Conservation (phyloP, 2,329 filamentous ascomycete genomes). For the Aspergillus amoenus region DNA sequence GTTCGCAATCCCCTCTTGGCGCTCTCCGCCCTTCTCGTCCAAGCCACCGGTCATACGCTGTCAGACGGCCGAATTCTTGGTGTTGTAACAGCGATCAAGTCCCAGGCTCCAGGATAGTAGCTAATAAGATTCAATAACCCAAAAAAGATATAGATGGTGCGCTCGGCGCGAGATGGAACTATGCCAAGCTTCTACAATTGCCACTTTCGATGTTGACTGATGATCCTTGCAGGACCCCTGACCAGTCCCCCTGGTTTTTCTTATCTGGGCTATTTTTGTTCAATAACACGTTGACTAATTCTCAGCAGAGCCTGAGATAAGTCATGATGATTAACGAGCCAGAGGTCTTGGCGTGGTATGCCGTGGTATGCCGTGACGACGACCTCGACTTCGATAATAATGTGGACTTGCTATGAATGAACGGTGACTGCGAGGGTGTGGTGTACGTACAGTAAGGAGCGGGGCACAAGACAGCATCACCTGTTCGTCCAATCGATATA, state of each 20-base stretch:
- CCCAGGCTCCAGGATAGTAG: background rate
- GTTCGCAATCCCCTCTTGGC: conserved; percentile 11
- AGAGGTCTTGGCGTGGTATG: background rate
- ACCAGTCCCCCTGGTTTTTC: background rate
- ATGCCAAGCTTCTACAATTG: conserved; percentile 8
- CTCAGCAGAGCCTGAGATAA: background rate
- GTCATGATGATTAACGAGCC: background rate
- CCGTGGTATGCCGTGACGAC: background rate
- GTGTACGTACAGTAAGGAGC: no score
- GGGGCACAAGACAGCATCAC: background rate
- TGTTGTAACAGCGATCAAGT: background rate
- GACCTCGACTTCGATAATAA: background rate
- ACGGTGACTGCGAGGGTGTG: background rate
- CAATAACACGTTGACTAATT: conserved; percentile 1
- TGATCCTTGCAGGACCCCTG: background rate
- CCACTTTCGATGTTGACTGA: background rate
- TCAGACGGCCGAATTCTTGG: background rate
- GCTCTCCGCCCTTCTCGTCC: background rate
- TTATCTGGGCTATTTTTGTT: conserved; percentile 3
- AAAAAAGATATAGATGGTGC: background rate
- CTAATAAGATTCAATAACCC: background rate
- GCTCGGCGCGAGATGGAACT: background rate
- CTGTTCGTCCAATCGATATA: background rate
- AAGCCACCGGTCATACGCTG: conserved; percentile 6
- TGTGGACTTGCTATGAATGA: background rate